A percentile compares a stretch with the other conserved stretches of the same genome.
phyloP scores from a whole-genome alignment of 139 green algal genomes.

The Chlamydomonas eustigma region DNA sequence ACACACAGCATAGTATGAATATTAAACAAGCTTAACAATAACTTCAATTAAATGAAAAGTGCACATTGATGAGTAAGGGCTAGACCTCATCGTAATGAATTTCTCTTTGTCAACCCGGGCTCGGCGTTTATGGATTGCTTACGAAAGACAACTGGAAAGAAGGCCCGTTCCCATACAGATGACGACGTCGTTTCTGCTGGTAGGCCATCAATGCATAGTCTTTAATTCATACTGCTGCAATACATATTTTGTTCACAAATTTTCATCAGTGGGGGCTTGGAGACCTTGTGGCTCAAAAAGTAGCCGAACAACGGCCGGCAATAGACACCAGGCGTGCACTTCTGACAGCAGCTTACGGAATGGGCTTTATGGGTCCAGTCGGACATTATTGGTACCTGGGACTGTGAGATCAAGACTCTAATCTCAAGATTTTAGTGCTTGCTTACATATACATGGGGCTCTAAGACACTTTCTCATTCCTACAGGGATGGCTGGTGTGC shows the following conservation, averaged over 20 bases:
- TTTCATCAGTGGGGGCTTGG: conserved; percentile 33
- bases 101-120: neutral
- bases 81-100: too few species aligned
- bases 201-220: neutral
- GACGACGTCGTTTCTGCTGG: conserved; percentile 17
- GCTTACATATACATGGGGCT: neutral
- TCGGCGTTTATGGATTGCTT: conserved; percentile 24
- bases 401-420: conserved; percentile 7
- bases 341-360: conserved; percentile 39
- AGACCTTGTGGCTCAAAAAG: conserved; percentile 32
- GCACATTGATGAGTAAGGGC: too few species aligned
- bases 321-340: conserved; percentile 23
- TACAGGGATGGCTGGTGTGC: neutral
- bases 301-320: conserved; percentile 13
- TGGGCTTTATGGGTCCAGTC: conserved; percentile 33
- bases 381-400: conserved; percentile 30
- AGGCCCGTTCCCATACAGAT: conserved; percentile 35
- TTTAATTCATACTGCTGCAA: neutral
- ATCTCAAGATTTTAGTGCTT: neutral
- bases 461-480: neutral
- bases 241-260: neutral
- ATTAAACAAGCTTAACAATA: too few species aligned
- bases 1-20: too few species aligned
- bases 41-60: too few species aligned
- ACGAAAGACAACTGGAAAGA: conserved; percentile 33